Evolutionary conservation across 495 filamentous ascomycete species (phyloP).

Genomic region (Thermothielavioides terrestris): DNA sequence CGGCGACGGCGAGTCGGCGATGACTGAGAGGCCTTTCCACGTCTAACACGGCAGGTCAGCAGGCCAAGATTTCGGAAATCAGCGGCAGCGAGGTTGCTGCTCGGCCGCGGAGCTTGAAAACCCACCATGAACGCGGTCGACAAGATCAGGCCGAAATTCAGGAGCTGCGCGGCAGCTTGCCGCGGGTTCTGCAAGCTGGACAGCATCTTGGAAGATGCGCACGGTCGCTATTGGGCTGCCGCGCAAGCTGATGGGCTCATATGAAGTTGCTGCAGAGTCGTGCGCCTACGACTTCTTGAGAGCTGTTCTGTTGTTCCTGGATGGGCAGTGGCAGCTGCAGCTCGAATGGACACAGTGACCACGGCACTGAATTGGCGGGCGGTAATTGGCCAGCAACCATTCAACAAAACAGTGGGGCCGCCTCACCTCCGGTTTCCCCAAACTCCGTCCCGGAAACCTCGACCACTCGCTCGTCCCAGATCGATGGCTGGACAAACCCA

Average conservation of each 20-base stretch:
- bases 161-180: slow-evolving; percentile 75
- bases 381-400: slow-evolving; percentile 17
- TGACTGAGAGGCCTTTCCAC: slow-evolving; percentile 90
- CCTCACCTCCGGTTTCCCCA: no score
- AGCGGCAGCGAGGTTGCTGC: not conserved
- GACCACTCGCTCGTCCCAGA: not conserved
- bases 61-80: not conserved
- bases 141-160: slow-evolving; percentile 93
- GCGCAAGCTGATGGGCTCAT: not conserved
- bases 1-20: slow-evolving; percentile 77
- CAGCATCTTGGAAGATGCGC: slow-evolving; percentile 47
- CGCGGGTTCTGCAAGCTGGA: slow-evolving; percentile 67
- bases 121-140: slow-evolving; percentile 85
- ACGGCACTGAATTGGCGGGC: slow-evolving; percentile 16
- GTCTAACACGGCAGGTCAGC: slow-evolving; percentile 35
- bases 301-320: not conserved
- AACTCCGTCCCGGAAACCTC: no score
- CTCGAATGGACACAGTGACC: slow-evolving; percentile 2
- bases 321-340: not conserved
- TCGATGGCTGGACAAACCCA: no score
- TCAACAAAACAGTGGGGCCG: slow-evolving; percentile 2
- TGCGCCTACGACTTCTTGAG: no score
- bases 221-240: not conserved
- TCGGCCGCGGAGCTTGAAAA: not conserved
- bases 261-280: slow-evolving; percentile 4